A percentile compares a stretch with the other conserved stretches of the same genome.
Conservation (phyloP, 2,329 filamentous ascomycete species). For the Plectosphaerella sp. region DNA sequence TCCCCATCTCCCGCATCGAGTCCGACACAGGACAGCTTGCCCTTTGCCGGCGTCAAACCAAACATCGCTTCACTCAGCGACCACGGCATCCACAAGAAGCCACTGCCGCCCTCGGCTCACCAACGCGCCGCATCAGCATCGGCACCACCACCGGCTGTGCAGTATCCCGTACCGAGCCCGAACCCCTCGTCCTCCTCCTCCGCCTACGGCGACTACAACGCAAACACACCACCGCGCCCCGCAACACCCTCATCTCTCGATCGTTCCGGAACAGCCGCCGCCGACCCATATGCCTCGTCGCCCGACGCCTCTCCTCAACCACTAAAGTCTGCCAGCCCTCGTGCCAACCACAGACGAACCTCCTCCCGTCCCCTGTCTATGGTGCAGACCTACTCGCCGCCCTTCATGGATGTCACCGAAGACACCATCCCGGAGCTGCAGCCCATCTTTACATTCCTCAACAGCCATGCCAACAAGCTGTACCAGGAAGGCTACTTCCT, state of each 20-base stretch:
- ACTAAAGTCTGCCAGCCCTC: slow-evolving; percentile 34
- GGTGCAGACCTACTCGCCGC: slow-evolving; percentile 79
- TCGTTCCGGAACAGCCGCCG: slow-evolving; percentile 13
- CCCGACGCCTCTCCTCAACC: slow-evolving; percentile 35
- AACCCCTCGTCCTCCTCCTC: slow-evolving; percentile 30
- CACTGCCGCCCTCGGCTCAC: not conserved
- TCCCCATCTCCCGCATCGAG: slow-evolving; percentile 40
- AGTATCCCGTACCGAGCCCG: not conserved
- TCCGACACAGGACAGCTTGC: slow-evolving; percentile 29
- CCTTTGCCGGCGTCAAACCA: slow-evolving; percentile 14
- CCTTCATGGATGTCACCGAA: slow-evolving; percentile 76
- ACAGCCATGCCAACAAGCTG: slow-evolving; percentile 91
- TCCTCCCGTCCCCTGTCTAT: slow-evolving; percentile 76
- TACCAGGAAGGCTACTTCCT: slow-evolving; percentile 98
- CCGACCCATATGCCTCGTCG: slow-evolving; percentile 33
- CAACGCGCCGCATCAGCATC: not conserved
- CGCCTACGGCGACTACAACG: slow-evolving; percentile 18
- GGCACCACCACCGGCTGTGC: not conserved
- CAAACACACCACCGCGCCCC: slow-evolving; percentile 20
- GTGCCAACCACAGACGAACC: slow-evolving; percentile 38
- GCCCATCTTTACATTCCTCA: slow-evolving; percentile 90
- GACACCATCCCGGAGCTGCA: slow-evolving; percentile 90
- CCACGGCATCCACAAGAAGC: not conserved
- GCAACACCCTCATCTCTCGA: slow-evolving; percentile 23
- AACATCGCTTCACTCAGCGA: not conserved